Conservation (phyloP, 2,329 filamentous ascomycete genomes). For the Alternaria arbusti region DNA sequence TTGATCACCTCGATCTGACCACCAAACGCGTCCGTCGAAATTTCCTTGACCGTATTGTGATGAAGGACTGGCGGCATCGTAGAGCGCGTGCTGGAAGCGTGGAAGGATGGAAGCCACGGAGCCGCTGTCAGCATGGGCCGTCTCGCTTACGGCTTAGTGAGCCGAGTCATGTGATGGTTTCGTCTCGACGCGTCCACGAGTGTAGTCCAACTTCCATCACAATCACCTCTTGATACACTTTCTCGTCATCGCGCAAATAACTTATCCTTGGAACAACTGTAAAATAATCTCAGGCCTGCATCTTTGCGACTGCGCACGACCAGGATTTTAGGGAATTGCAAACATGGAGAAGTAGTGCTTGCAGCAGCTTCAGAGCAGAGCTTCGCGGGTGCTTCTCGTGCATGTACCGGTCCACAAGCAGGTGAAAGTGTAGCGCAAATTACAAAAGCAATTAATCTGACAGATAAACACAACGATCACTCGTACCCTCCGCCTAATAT, state of each 20-base stretch:
- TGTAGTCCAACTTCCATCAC: neutral
- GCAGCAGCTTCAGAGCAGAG: conserved; percentile 13
- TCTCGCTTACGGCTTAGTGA: neutral
- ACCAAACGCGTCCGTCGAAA: neutral
- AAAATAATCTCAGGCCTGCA: conserved; percentile 2
- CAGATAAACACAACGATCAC: accelerated
- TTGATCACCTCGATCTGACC: neutral
- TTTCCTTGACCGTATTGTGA: neutral
- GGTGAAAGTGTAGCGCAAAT: neutral
- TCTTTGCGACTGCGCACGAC: neutral
- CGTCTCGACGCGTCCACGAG: neutral
- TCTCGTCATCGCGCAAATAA: neutral
- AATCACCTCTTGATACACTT: neutral
- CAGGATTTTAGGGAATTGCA: neutral
- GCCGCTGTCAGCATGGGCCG: neutral
- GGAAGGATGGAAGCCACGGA: neutral
- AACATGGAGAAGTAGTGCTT: conserved; percentile 15
- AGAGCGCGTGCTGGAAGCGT: neutral
- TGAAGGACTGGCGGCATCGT: neutral
- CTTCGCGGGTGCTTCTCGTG: conserved; percentile 2
- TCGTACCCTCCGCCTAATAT: neutral
- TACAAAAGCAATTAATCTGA: neutral
- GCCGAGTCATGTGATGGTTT: neutral
- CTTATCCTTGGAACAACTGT: neutral
- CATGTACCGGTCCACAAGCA: neutral